Evolutionary conservation across 2,329 filamentous ascomycete species (phyloP), one percentile per base, ranked within the genome.

Genomic region (Trichophyton schoenleinii): DNA sequence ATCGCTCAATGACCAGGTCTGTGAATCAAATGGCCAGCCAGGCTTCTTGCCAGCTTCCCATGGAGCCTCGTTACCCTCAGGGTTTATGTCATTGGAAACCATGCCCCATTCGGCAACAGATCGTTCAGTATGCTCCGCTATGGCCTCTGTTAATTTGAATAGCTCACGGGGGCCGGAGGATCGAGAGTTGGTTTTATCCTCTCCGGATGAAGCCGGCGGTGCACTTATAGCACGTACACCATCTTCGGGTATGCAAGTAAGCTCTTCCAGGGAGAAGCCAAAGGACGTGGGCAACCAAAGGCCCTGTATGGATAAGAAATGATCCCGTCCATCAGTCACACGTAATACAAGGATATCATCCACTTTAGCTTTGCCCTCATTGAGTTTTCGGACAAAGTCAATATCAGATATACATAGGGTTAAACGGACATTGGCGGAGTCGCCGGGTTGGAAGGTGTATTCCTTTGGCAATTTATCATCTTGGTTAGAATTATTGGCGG

Each of bases 291-390:
- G 87, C 2, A 87, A 77, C 92, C 94, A 99, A 0, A 75, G 78
- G 0, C 83, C 94, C 25, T 83, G 85, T 0, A 96, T 79, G 0
- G 91, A 87, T 44, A 99, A 83, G 70, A 99, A 99, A 70, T 97
- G 88, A 68, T 99, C 94, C 57, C 91, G 83, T 0, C 95, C 95
- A 59, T 87, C 83, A 9, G 84, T 81, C 3, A 99, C 88, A 0
- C 91, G 85, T 7, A 99, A 79, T 1, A 99, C 87, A 6, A 99
- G 78, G 2, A 99, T 86, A 65, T 97, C 91, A 64, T 97, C 92
- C 0, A 99, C 77, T 6, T 77, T 77, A 3, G 78, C 71, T 1
- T 79, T 78, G 15, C 83, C 84, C 60, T 87, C 80, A 66, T 97
- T 97, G 42, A 99, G 79, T 1, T 80, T 76, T 18, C 82, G 83